phyloP scores from a whole-genome alignment of 495 filamentous ascomycete genomes.

The Pseudevernia furfuracea region DNA sequence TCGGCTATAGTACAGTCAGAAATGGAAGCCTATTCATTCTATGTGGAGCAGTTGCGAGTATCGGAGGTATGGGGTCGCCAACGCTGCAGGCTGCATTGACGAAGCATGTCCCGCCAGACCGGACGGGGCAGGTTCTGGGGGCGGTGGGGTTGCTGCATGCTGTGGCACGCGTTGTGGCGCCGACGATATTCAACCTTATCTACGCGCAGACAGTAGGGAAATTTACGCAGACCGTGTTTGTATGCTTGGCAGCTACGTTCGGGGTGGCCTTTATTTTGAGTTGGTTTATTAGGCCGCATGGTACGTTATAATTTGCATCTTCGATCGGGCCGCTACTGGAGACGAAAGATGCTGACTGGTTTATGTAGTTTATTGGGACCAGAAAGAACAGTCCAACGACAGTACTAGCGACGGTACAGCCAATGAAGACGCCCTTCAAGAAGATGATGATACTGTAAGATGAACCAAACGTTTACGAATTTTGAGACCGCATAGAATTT shows the following conservation, averaged over 20 bases:
- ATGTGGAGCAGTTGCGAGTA: slow-evolving; percentile 60
- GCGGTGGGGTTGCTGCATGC: slow-evolving; percentile 82
- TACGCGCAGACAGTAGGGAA: slow-evolving; percentile 73
- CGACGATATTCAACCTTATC: slow-evolving; percentile 73
- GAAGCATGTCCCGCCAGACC: slow-evolving; percentile 79
- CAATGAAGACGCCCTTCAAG: not conserved
- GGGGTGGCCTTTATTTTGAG: slow-evolving; percentile 55
- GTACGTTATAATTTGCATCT: slow-evolving; percentile 35
- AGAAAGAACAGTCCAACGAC: not conserved
- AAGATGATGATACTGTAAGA: not conserved
- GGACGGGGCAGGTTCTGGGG: slow-evolving; percentile 76
- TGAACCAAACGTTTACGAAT: not conserved
- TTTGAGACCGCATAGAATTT: not conserved
- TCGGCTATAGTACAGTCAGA: slow-evolving; percentile 60
- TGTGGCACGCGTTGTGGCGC: slow-evolving; percentile 67
- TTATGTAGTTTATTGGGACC: slow-evolving; percentile 11
- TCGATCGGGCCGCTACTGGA: not conserved
- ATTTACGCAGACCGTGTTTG: slow-evolving; percentile 75
- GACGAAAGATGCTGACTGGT: not conserved
- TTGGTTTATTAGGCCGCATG: slow-evolving; percentile 62
- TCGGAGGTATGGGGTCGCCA: slow-evolving; percentile 79
- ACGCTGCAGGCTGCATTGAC: slow-evolving; percentile 75
- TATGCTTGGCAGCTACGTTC: slow-evolving; percentile 61
- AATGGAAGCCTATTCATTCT: slow-evolving; percentile 50
- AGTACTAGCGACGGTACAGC: not conserved